phyloP scores from a whole-genome alignment of 345 rosid species.

The Populus alba region DNA sequence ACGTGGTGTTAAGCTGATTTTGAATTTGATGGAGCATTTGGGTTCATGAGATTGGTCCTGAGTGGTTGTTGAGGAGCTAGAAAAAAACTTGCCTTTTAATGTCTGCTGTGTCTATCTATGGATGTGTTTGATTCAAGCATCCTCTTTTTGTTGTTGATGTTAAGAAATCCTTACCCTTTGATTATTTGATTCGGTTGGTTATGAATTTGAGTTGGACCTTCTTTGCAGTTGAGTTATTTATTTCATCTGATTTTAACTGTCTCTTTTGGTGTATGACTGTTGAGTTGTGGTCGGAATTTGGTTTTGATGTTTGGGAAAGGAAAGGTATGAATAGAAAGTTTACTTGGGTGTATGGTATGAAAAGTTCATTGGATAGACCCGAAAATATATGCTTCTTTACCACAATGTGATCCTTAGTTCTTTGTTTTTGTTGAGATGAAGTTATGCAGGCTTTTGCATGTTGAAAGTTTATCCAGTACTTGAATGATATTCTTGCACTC shows the following conservation, averaged over 20 bases:
- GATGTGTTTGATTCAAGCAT: neutral
- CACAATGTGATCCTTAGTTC: neutral
- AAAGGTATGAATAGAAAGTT: too few species aligned
- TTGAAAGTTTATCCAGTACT: neutral
- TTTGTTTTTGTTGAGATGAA: neutral
- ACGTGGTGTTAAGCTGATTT: neutral
- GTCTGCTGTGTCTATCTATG: neutral
- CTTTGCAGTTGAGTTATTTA: neutral
- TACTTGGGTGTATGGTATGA: too few species aligned
- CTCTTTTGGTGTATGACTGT: neutral
- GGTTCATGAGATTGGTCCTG: neutral
- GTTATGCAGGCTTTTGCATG: neutral
- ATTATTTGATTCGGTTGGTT: neutral
- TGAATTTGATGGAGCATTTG: neutral
- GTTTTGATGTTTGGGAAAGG: too few species aligned
- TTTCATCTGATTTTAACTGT: neutral
- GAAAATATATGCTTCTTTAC: neutral
- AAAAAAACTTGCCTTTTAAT: neutral
- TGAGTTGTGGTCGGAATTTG: neutral
- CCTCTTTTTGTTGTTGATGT: neutral
- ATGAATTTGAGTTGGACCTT: neutral
- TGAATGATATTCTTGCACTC: neutral
- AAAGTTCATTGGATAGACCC: too few species aligned
- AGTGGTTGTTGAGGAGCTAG: neutral
- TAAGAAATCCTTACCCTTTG: neutral